Conservation (phyloP, 768 basidiomycete species). For the Mycena sanguinolenta region DNA sequence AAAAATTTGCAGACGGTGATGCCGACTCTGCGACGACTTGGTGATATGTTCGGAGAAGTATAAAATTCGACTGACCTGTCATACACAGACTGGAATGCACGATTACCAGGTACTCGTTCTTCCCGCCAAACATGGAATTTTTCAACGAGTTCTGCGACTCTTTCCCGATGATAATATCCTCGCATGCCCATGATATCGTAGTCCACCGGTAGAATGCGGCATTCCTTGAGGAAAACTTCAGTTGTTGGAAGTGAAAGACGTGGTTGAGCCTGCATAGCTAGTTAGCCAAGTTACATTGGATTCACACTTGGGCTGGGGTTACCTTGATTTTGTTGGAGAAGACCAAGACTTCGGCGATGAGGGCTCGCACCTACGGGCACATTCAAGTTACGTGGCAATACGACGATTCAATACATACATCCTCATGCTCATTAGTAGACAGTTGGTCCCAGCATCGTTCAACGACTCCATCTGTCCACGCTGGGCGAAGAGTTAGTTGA, state of each 20-base stretch:
- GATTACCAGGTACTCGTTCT: conserved; percentile 78
- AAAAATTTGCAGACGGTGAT: conserved; percentile 84
- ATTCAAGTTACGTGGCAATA: conserved; percentile 8
- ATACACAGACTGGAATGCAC: conserved; percentile 89
- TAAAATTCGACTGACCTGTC: conserved; percentile 66
- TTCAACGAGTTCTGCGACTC: conserved; percentile 72
- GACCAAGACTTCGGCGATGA: conserved; percentile 81
- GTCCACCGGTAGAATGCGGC: conserved; percentile 64
- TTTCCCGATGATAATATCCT: conserved; percentile 69
- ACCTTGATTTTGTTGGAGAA: conserved; percentile 83
- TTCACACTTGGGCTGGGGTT: conserved; percentile 27
- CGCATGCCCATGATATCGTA: conserved; percentile 84
- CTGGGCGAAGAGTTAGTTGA: conserved; percentile 37
- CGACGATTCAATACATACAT: conserved; percentile 57
- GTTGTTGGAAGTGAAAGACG: conserved; percentile 70
- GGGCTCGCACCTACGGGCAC: conserved; percentile 70
- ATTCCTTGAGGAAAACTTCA: conserved; percentile 78
- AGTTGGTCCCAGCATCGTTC: conserved; percentile 80
- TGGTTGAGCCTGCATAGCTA: conserved; percentile 70
- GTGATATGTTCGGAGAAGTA: conserved; percentile 10
- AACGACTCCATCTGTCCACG: conserved; percentile 81
- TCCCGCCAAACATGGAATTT: conserved; percentile 79
- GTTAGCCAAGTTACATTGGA: not conserved
- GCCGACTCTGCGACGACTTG: conserved; percentile 60
- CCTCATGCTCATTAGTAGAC: conserved; percentile 78